phyloP scores from a whole-genome alignment of 73 alveolate species.

The Paramecium caudatum region DNA sequence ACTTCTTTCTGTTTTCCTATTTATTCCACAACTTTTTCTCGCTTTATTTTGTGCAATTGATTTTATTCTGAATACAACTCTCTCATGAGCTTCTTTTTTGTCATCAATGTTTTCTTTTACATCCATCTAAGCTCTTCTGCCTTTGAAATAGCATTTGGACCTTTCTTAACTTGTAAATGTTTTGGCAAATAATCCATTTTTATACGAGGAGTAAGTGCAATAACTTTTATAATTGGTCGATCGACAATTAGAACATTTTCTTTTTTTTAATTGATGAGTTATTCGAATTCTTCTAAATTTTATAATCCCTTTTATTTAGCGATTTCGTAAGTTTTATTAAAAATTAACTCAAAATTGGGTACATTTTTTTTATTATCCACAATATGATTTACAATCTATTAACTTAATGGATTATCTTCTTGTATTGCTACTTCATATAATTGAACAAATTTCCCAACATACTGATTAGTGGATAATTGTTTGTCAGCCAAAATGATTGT shows the following conservation, averaged over 20 bases:
- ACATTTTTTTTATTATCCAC: constrained; percentile 3
- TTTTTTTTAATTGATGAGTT: background rate
- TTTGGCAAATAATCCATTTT: constrained; percentile 14
- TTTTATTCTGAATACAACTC: constrained; percentile 43
- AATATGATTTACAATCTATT: constrained; percentile 28
- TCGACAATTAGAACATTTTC: constrained; percentile 13
- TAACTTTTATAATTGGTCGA: constrained; percentile 27
- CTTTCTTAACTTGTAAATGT: background rate
- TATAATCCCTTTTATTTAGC: background rate
- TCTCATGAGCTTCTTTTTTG: constrained; percentile 54
- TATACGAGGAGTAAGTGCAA: constrained; percentile 50
- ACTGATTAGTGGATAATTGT: background rate
- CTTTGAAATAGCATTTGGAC: background rate
- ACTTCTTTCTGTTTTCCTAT: constrained; percentile 20
- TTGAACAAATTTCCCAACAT: constrained; percentile 22
- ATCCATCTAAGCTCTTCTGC: background rate
- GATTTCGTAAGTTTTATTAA: background rate
- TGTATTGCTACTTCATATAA: background rate
- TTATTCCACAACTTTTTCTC: background rate
- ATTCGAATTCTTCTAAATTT: background rate
- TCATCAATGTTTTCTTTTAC: constrained; percentile 4
- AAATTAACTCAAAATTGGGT: background rate
- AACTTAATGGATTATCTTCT: background rate
- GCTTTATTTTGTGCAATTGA: constrained; percentile 36
- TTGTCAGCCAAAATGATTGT: background rate